Base-by-base conservation (phyloP, 1,284 basidiomycete species). In the Ganoderma leucocontextum region DNA sequence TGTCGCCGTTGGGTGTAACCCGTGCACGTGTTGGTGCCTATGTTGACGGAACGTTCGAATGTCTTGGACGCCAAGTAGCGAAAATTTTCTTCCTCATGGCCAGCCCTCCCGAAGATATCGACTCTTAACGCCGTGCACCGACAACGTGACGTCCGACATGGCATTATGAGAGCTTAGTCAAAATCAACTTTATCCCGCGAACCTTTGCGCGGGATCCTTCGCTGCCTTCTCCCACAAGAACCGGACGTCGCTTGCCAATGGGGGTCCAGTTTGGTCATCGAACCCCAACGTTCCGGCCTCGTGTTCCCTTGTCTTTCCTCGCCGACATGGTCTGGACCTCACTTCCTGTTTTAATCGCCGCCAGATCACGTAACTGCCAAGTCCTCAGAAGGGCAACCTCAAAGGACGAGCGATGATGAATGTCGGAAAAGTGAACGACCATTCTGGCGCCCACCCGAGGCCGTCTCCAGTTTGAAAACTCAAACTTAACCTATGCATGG, bases 111-210 rank as follows among this genome's bases (percentile, higher is more conserved):
- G 55, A 58, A 13, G 35, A n/a, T n/a, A 38, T 38, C 9, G 19
- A 38, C 22, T 12, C 17, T 33, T 58, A 29, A 58, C 10, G 55
- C 55, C 55, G 55, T 58, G 6, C 17, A 15, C 29, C 8, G 19
- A 33, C 35, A 35, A 58, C 17, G 55, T 58, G 55, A 58, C 55
- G 19, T n/a, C 33, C 36, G 38, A 38, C 33, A 38, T 35, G 9
- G 15, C 25, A 33, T 8, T 58, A 35, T 38, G 35, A 7, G 5
- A 58, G 55, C 55, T 58, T 58, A 58, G 35, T 58, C 55, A 58
- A 58, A 58, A n/a, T 0, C 55, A 58, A 58, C 35, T 22, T 35
- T 58, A 33, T 58, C 55, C 55, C 55, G 55, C 55, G 55, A 58
- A 22, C 35, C 55, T 58, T 13, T 22, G 55, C 33, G 55, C 35